These are phyloP conservation scores for Cryptosporidium felis DNA, from an alignment of 169 alveolate genomes.

Conservation along the genomic window DNA sequence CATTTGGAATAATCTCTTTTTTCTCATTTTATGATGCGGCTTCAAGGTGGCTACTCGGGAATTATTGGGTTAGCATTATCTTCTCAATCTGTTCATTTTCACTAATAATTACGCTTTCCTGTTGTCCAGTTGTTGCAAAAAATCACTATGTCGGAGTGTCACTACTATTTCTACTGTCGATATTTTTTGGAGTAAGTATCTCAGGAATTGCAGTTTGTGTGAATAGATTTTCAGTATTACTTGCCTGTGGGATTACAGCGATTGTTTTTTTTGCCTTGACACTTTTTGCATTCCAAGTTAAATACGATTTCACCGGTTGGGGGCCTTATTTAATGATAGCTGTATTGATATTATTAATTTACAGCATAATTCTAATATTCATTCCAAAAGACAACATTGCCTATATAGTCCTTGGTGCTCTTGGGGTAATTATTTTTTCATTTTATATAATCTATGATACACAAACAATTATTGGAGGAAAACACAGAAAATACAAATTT, in stretches of 20 bases:
- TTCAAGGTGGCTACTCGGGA: constrained; percentile 51
- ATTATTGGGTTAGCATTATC: constrained; percentile 68
- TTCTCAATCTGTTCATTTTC: constrained; percentile 71
- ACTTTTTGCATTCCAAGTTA: constrained; percentile 81
- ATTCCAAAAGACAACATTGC: constrained; percentile 64
- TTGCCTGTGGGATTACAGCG: constrained; percentile 81
- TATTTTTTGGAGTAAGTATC: constrained; percentile 74
- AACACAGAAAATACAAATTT: constrained; percentile 84
- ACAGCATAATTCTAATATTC: constrained; percentile 73
- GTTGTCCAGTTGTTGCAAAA: constrained; percentile 72
- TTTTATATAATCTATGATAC: constrained; percentile 87
- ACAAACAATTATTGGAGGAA: constrained; percentile 91
- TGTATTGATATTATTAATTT: constrained; percentile 61
- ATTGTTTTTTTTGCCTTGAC: constrained; percentile 79
- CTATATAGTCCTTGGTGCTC: constrained; percentile 73
- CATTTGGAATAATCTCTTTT: constrained; percentile 73
- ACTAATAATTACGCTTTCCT: constrained; percentile 64
- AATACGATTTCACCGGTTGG: constrained; percentile 84
- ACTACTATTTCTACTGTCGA: constrained; percentile 26
- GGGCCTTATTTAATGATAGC: constrained; percentile 74
- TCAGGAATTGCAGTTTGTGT: constrained; percentile 69
- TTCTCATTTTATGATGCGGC: constrained; percentile 72
- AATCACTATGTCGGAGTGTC: constrained; percentile 48
- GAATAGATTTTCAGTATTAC: constrained; percentile 72
- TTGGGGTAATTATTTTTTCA: constrained; percentile 84